A percentile compares a stretch with the other conserved stretches of the same genome.
Conservation (phyloP, 1,284 basidiomycete genomes). For the Gastroboletus turbinatus region DNA sequence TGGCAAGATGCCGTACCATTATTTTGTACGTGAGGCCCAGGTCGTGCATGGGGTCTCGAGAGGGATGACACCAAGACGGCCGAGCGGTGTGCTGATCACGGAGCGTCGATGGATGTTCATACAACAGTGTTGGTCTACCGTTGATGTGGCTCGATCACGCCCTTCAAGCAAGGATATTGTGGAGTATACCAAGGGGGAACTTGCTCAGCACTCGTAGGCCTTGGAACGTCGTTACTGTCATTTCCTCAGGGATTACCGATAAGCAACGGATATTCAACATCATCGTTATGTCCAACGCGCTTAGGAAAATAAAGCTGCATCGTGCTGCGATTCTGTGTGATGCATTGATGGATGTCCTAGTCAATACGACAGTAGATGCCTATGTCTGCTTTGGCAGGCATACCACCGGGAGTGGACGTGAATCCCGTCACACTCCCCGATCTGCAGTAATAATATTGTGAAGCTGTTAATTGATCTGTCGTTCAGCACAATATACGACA, state of each 20-base stretch:
- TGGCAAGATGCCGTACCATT: conserved; percentile 14
- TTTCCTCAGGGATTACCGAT: neutral
- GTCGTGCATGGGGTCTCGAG: conserved; percentile 15
- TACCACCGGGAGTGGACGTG: neutral
- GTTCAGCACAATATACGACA: neutral
- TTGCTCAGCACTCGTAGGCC: neutral
- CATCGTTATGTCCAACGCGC: neutral
- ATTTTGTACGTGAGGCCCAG: conserved; percentile 11
- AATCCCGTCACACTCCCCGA: neutral
- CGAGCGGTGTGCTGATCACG: conserved; percentile 1
- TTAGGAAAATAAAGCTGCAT: neutral
- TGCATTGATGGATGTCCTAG: too few species aligned
- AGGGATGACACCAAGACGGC: conserved; percentile 8
- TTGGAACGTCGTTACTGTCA: too few species aligned
- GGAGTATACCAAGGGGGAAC: conserved; percentile 3
- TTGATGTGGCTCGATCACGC: conserved; percentile 1
- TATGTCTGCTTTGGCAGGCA: neutral
- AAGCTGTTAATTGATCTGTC: neutral
- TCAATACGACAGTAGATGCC: too few species aligned
- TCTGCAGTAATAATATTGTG: neutral
- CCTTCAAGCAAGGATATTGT: conserved; percentile 4
- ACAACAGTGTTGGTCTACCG: neutral
- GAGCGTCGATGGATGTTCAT: neutral
- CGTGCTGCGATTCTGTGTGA: neutral
- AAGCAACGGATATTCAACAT: neutral